Percentiles rank a stretch among this genome's conserved stretches.
Evolutionary conservation across 2,329 filamentous ascomycete genomes (phyloP).

Genomic region (Scorias spongiosa): DNA sequence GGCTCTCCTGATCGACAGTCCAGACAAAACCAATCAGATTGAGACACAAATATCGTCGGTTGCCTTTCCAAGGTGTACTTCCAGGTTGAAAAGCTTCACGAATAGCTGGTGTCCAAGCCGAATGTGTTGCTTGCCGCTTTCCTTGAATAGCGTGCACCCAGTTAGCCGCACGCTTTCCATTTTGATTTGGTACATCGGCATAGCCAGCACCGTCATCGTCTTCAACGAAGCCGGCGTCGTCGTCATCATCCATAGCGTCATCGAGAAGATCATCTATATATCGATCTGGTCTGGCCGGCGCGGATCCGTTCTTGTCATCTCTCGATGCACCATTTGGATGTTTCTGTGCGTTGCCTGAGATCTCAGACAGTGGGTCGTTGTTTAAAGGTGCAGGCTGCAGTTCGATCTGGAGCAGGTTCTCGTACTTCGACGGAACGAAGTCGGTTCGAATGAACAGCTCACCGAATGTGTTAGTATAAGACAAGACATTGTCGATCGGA

Average conservation of each 20-base stretch:
- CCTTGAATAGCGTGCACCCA: constrained; percentile 20
- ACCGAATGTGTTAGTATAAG: constrained; percentile 84
- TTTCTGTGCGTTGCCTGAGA: constrained; percentile 48
- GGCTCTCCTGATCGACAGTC: constrained; percentile 88
- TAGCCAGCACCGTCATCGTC: constrained; percentile 95
- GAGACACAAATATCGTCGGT: constrained; percentile 81
- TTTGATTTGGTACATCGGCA: constrained; percentile 46
- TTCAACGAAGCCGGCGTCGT: constrained; percentile 67
- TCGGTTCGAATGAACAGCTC: constrained; percentile 82
- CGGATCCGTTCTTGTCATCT: not conserved
- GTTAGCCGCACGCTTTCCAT: constrained; percentile 42
- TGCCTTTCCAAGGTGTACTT: constrained; percentile 89
- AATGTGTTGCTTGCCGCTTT: constrained; percentile 38
- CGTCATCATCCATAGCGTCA: constrained; percentile 40
- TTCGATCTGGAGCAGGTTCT: constrained; percentile 32
- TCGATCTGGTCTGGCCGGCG: constrained; percentile 38
- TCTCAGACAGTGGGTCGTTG: constrained; percentile 60
- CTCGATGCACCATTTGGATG: constrained; percentile 39
- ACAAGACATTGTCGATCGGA: constrained; percentile 70
- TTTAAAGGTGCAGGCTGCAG: constrained; percentile 73
- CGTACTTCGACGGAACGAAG: constrained; percentile 38
- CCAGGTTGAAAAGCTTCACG: constrained; percentile 87
- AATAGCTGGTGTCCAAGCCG: constrained; percentile 45
- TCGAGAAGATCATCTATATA: constrained; percentile 73
- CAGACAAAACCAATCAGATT: constrained; percentile 91